Base-by-base conservation (phyloP, 345 rosid genomes). In the Salix exigua region DNA sequence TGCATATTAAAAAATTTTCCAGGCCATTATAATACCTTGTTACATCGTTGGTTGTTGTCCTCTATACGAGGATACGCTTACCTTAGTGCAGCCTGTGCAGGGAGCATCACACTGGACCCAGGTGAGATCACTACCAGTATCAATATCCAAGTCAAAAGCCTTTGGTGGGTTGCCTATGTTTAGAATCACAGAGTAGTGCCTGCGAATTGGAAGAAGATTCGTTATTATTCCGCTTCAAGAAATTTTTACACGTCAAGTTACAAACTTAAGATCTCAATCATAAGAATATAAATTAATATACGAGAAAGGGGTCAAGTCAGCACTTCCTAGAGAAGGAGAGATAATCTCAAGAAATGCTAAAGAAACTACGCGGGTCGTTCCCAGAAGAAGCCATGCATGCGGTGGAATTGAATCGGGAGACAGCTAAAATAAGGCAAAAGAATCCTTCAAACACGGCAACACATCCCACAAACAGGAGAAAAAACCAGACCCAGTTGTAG, bases 51-150 rank as follows among this genome's bases (percentile, higher is more conserved):
- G 23, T 60, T 75, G 31, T 69, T 80, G 38, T 55, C 46, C 38
- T 2, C 42, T 19, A 5, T 11, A 0, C 5, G 13, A 44, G 21
- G 50, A 5, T n/a, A 28, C 50, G 28, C 63, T 72, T 81, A 95
- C 99, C 99, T 77, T 77, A 17, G 91, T 90, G 90, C 99, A 95
- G 28, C 94, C 87, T 3, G 30, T 84, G 79, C 99, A 95, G 33
- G 99, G 97, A 44, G 97, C 99, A 88, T 93, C 93, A 75, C 99
- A 95, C 69, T 95, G 97, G 67, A 95, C 91, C 99, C 99, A 95
- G 75, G 98, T 91, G 44, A 93, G 87, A 75, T 95, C 99, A 79
- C 99, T 93, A 17, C 99, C 99, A 18, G 98, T 93, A 83, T 95
- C 99, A 26, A 95, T 88, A 78, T 95, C 99, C 40, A 95, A 86